Percentiles rank a stretch among this genome's conserved stretches.
phyloP scores from a whole-genome alignment of 78 protist species.

The Mantamonas sphyraenae region DNA sequence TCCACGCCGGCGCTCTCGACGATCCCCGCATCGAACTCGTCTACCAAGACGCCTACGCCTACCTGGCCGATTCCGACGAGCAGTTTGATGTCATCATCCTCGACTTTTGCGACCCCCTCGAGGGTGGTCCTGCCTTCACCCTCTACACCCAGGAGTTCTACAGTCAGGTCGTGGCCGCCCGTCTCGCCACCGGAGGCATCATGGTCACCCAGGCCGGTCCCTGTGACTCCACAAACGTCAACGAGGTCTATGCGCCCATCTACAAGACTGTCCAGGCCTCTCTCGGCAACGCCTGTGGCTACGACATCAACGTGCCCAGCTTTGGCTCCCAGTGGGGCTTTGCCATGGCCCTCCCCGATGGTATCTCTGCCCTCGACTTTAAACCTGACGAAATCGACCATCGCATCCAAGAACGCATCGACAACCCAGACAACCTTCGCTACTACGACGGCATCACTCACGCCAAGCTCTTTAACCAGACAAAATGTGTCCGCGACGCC shows the following conservation, averaged over 20 bases:
- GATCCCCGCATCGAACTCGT: constrained; percentile 32
- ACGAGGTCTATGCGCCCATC: constrained; percentile 23
- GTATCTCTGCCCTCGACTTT: neutral
- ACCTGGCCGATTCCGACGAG: constrained; percentile 16
- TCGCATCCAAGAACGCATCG: constrained; percentile 5
- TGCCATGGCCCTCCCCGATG: constrained; percentile 10
- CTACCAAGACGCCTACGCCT: constrained; percentile 40
- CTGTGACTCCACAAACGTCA: constrained; percentile 2
- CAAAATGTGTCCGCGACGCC: constrained; percentile 18
- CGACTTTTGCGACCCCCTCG: constrained; percentile 53
- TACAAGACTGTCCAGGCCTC: constrained; percentile 22
- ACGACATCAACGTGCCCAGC: constrained; percentile 20
- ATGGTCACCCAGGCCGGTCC: constrained; percentile 43
- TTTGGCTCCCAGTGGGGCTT: constrained; percentile 40
- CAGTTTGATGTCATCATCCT: constrained; percentile 49
- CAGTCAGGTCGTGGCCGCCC: neutral
- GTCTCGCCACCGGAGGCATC: constrained; percentile 36
- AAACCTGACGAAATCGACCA: neutral
- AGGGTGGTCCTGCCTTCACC: constrained; percentile 42
- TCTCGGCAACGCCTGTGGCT: neutral
- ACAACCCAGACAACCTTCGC: constrained; percentile 15
- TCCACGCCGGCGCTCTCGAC: constrained; percentile 25
- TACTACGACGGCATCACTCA: constrained; percentile 25
- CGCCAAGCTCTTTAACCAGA: constrained; percentile 17
- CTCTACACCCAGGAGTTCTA: constrained; percentile 45